Evolutionary conservation across 2,329 filamentous ascomycete genomes (phyloP), one percentile per base, ranked within the genome.

Genomic region (Botrytis elliptica): DNA sequence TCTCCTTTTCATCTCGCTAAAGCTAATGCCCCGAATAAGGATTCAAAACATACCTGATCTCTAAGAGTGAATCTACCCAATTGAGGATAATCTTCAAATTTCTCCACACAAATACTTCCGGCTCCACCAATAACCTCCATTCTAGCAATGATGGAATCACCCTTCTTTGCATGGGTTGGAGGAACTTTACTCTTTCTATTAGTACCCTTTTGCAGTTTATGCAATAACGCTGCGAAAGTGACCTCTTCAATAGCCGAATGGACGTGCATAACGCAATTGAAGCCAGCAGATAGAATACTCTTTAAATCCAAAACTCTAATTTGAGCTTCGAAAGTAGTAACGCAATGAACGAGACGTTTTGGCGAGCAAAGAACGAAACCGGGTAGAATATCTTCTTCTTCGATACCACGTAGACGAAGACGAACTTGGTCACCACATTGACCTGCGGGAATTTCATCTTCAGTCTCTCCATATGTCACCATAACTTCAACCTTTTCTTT

Each of bases 191-290:
- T 97, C 89, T 95, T 97, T 79, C 96, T 89, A 79, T 90, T 91
- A 6, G 96, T 99, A 70, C 95, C 95, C 84, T 97, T 97, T 83
- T 99, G 95, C 64, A 98, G 86, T 84, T 95, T 97, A 85, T 99
- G 96, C 77, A 99, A 85, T 70, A 99, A 87, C 6, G 91, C 89
- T 0, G 90, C 88, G 81, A 99, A 97, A 0, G 95, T 98, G 74
- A 99, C 94, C 84, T 99, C 96, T 86, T 99, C 96, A 75, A 98
- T 97, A 36, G 96, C 96, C 7, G 95, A 94, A 84, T 99, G 96
- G 36, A 99, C 93, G 85, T 99, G 96, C 78, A 99, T 86, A 59
- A 99, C 97, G 81, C 96, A 99, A 86, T 98, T 98, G 86, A 97
- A 99, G 70, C 96, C 96, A 33, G 95, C 94, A 14, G 92, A 93